These are phyloP conservation scores for Schizonepeta tenuifolia DNA, from an alignment of 257 asterid species.

Conservation along the genomic window DNA sequence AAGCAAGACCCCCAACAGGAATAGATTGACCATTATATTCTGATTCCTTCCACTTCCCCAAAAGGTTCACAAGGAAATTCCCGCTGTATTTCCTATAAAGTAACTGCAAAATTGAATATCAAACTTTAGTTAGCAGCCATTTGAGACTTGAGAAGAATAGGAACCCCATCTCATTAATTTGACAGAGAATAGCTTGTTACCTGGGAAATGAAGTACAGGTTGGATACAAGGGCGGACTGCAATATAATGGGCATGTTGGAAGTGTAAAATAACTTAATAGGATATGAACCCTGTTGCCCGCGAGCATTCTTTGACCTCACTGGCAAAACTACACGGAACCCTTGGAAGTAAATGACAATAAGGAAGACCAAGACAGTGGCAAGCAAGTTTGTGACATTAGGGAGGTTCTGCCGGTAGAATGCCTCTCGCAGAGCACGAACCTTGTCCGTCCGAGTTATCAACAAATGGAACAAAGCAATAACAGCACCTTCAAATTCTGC, in stretches of 20 bases:
- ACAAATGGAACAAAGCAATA: slow-evolving; percentile 79
- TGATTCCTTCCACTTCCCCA: slow-evolving; percentile 91
- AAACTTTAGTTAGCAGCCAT: not conserved
- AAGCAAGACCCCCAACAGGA: slow-evolving; percentile 90
- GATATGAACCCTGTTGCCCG: slow-evolving; percentile 91
- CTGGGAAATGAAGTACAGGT: slow-evolving; percentile 85
- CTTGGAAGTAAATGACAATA: slow-evolving; percentile 87
- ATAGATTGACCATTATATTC: slow-evolving; percentile 82
- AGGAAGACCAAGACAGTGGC: slow-evolving; percentile 87
- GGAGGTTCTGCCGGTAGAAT: slow-evolving; percentile 91
- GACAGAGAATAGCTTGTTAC: slow-evolving; percentile 37
- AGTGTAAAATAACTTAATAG: slow-evolving; percentile 87
- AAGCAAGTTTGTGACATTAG: slow-evolving; percentile 80
- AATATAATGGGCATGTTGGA: slow-evolving; percentile 89
- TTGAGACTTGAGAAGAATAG: not conserved
- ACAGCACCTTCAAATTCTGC: slow-evolving; percentile 95
- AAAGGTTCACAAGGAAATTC: slow-evolving; percentile 72
- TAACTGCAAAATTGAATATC: slow-evolving; percentile 48
- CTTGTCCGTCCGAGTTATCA: slow-evolving; percentile 79
- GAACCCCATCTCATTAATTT: not conserved
- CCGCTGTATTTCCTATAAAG: slow-evolving; percentile 75
- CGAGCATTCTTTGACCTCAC: slow-evolving; percentile 92
- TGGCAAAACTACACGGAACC: slow-evolving; percentile 87
- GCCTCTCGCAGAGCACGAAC: slow-evolving; percentile 87
- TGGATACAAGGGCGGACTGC: slow-evolving; percentile 87